Percentiles rank a stretch among this genome's conserved stretches.
Conservation (phyloP, 768 basidiomycete species). For the Termitomyces sp. region DNA sequence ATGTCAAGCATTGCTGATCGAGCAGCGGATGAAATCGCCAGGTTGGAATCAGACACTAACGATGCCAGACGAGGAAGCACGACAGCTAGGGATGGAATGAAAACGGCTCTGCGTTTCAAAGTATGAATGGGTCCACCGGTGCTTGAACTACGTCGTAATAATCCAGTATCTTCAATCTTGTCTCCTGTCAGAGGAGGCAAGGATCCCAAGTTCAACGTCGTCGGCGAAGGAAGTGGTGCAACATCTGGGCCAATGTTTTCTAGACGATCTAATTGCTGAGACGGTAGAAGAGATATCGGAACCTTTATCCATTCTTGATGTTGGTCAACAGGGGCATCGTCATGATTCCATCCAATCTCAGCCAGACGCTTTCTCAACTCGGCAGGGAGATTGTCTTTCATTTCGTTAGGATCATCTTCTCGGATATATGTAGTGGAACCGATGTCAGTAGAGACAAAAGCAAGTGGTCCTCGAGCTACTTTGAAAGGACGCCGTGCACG, state of each 20-base stretch:
- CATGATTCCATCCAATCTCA: conserved; percentile 73
- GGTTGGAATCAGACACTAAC: conserved; percentile 48
- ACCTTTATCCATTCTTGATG: conserved; percentile 54
- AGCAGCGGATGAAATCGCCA: conserved; percentile 51
- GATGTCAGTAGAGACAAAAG: conserved; percentile 73
- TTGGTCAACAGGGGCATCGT: conserved; percentile 49
- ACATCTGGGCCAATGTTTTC: conserved; percentile 27
- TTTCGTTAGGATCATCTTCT: conserved; percentile 46
- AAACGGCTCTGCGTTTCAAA: conserved; percentile 59
- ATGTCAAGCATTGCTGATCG: conserved; percentile 54
- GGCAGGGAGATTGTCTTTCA: conserved; percentile 50
- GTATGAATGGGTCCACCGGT: conserved; percentile 38
- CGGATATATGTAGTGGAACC: conserved; percentile 57
- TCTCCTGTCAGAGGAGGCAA: conserved; percentile 15
- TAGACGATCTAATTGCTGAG: conserved; percentile 48
- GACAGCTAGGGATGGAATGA: conserved; percentile 54
- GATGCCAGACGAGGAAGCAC: conserved; percentile 51
- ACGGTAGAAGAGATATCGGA: conserved; percentile 63
- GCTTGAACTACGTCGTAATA: conserved; percentile 56
- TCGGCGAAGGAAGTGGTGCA: conserved; percentile 16
- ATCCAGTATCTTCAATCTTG: conserved; percentile 23
- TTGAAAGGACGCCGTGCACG: conserved; percentile 66
- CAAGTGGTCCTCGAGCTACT: conserved; percentile 60
- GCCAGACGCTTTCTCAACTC: conserved; percentile 62
- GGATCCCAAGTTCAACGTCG: conserved; percentile 27